Conservation (phyloP, 768 basidiomycete genomes). For the Auricularia heimuer region DNA sequence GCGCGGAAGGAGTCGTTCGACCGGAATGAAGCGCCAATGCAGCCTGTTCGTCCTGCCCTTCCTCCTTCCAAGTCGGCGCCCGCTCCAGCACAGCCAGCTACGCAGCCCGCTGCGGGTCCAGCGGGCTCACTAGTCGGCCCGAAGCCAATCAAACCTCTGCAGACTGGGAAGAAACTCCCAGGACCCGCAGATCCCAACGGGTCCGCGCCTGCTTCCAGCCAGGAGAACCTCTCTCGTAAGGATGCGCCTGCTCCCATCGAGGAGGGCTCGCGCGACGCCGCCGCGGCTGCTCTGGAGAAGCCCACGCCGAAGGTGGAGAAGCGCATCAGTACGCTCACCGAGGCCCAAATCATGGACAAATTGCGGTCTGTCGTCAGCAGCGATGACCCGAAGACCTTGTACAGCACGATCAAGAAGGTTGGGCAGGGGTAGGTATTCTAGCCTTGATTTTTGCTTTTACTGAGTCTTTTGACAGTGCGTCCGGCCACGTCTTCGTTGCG, state of each 20-base stretch:
- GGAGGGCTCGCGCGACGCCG: slow-evolving; percentile 32
- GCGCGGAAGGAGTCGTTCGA: slow-evolving; percentile 13
- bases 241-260: slow-evolving; percentile 38
- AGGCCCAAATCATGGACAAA: too few relatives aligned
- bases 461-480: slow-evolving; percentile 82
- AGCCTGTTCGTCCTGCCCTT: slow-evolving; percentile 20
- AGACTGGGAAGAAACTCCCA: slow-evolving; percentile 54
- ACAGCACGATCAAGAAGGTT: slow-evolving; percentile 97
- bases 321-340: too few relatives aligned
- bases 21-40: slow-evolving; percentile 9
- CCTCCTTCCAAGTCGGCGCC: slow-evolving; percentile 34
- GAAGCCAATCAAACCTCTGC: slow-evolving; percentile 63
- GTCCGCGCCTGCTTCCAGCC: slow-evolving; percentile 16
- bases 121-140: slow-evolving; percentile 45
- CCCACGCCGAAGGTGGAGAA: too few relatives aligned
- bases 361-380: too few relatives aligned
- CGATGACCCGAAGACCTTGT: too few relatives aligned
- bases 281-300: too few relatives aligned
- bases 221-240: slow-evolving; percentile 34
- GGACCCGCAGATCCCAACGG: slow-evolving; percentile 10
- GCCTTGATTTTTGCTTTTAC: too few relatives aligned
- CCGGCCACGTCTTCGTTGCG: slow-evolving; percentile 95
- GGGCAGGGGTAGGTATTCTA: too few relatives aligned
- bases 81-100: slow-evolving; percentile 33
- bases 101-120: slow-evolving; percentile 36